A percentile compares a stretch with the other conserved stretches of the same genome.
Conservation (phyloP, 345 rosid genomes). For the Bruguiera parviflora region DNA sequence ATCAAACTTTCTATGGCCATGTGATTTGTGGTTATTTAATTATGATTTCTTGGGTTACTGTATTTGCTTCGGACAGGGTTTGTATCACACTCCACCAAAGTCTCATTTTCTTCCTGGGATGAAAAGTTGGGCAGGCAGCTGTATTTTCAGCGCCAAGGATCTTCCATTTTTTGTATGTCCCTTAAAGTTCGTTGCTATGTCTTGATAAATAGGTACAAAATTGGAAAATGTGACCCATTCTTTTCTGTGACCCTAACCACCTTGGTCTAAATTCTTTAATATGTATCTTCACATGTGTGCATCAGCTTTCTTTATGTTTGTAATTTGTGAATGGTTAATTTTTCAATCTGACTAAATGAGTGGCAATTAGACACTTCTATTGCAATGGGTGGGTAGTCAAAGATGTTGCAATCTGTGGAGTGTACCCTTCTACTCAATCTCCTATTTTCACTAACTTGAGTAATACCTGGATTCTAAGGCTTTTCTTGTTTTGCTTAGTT, state of each 20-base stretch:
- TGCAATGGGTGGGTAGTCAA: slow-evolving; percentile 90
- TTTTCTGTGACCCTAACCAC: background rate
- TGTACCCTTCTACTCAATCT: slow-evolving; percentile 48
- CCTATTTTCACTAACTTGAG: background rate
- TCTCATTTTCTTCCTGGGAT: slow-evolving; percentile 80
- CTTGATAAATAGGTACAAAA: slow-evolving; percentile 8
- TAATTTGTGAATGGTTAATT: too few species aligned
- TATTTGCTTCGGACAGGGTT: slow-evolving; percentile 46
- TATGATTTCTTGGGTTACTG: slow-evolving; percentile 2
- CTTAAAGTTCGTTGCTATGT: slow-evolving; percentile 14
- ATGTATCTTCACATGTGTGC: too few species aligned
- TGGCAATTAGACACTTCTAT: slow-evolving; percentile 83
- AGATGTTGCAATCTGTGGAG: slow-evolving; percentile 96
- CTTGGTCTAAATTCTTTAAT: background rate
- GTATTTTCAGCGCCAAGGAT: slow-evolving; percentile 62
- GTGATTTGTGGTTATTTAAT: too few species aligned
- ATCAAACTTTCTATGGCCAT: background rate
- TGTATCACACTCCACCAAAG: slow-evolving; percentile 80
- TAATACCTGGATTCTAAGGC: background rate
- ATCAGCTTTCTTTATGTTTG: too few species aligned
- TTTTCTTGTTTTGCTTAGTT: background rate
- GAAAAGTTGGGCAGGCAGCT: slow-evolving; percentile 44
- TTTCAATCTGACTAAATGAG: slow-evolving; percentile 8
- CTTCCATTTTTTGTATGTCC: slow-evolving; percentile 86
- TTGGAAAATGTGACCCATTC: background rate